Evolutionary conservation across 345 rosid genomes (phyloP), one percentile per base, ranked within the genome.

Genomic region (Moringa oleifera): DNA sequence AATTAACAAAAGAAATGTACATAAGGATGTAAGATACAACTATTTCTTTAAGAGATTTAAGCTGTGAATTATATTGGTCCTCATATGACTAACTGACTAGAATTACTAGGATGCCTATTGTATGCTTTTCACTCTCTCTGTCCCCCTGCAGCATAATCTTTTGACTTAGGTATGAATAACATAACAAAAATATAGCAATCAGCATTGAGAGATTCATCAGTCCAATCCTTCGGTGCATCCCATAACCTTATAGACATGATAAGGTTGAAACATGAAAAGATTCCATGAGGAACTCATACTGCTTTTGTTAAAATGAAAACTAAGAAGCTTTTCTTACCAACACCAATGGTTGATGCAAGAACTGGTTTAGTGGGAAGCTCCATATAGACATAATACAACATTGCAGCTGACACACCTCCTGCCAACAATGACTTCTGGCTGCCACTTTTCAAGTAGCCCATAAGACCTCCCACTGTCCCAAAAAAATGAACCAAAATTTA

Each of bases 381-480:
- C 0, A 76, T 80, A 61, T 72, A 73, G 28, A 93, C 95, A 71
- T 81, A 93, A 75, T 68, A 86, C 57, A 93, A 78, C 58, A 77
- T 23, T 0, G 86, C 77, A 2, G 96, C 90, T 11, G 95, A 84
- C 28, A 85, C 23, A 58, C 96, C 98, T 68, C 96, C 98, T 0
- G 96, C 87, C 17, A 78, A 58, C 41, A 81, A 76, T 2, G 97
- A 93, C 67, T 86, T 86, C 85, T 86, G 90, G 77, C 98, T 93
- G 53, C 97, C 96, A 6, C 86, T 79, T 79, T 90, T 93, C 72
- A 86, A 1, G 71, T 76, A 93, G 49, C 97, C 97, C 90, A 93
- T 80, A 61, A 75, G 64, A 31, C 97, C 97, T 72, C 98, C 98
- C 72, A 77, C 97, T 93, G 73, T 37, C 18, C 58, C n/a, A n/a